Percentiles rank a stretch among this genome's conserved stretches.
phyloP scores from a whole-genome alignment of 345 rosid species.

The Lepidium aucheri region DNA sequence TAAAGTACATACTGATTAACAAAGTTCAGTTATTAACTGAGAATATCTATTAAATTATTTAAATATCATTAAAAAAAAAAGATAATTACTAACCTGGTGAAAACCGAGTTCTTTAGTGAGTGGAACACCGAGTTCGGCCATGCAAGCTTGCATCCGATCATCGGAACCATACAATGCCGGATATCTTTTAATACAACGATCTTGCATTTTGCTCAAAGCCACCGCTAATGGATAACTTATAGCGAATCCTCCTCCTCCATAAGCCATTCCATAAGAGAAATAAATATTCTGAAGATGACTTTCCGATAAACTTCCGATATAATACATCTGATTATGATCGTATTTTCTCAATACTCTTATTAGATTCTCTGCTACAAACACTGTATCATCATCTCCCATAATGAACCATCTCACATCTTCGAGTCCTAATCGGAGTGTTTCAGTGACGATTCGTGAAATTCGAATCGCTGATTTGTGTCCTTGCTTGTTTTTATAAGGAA shows the following conservation, averaged over 20 bases:
- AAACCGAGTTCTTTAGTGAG: slow-evolving; percentile 96
- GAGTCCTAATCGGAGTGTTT: slow-evolving; percentile 60
- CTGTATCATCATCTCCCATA: slow-evolving; percentile 98
- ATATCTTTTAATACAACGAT: slow-evolving; percentile 73
- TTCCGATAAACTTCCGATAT: slow-evolving; percentile 94
- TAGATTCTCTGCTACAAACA: slow-evolving; percentile 74
- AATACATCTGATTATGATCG: slow-evolving; percentile 78
- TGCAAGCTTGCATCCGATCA: slow-evolving; percentile 97
- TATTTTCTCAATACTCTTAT: slow-evolving; percentile 65
- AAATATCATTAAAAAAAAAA: neutral
- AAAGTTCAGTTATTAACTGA: too few species aligned
- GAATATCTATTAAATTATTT: neutral
- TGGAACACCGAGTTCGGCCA: slow-evolving; percentile 99
- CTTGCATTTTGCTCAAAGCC: slow-evolving; percentile 84
- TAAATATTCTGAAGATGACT: slow-evolving; percentile 89
- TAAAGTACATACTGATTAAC: neutral
- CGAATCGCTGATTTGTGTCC: slow-evolving; percentile 97
- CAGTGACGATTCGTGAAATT: slow-evolving; percentile 85
- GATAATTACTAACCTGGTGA: slow-evolving; percentile 67
- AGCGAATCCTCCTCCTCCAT: slow-evolving; percentile 98
- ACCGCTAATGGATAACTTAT: slow-evolving; percentile 82
- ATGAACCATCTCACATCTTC: slow-evolving; percentile 88
- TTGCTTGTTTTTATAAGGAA: slow-evolving; percentile 63
- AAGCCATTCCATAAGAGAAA: slow-evolving; percentile 97
- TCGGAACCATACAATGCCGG: slow-evolving; percentile 98